A percentile compares a stretch with the other conserved stretches of the same genome.
phyloP scores from a whole-genome alignment of 192 early-diverging fungal species.

The Lunasporangiospora selenospora region DNA sequence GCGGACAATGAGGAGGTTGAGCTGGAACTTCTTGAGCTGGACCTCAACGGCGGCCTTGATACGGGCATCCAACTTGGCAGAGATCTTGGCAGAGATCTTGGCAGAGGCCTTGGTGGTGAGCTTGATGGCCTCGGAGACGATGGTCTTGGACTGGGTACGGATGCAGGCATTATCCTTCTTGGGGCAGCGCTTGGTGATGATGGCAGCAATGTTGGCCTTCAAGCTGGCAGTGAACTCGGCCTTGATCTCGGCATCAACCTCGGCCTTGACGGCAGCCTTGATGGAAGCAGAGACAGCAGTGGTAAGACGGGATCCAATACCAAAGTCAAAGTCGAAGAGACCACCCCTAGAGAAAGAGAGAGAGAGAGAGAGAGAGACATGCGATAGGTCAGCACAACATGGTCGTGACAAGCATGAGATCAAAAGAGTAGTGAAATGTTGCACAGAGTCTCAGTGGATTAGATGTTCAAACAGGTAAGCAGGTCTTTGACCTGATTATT shows the following conservation, averaged over 20 bases:
- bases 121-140: constrained; percentile 35
- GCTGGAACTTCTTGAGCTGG: constrained; percentile 45
- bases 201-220: constrained; percentile 38
- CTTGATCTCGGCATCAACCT: constrained; percentile 43
- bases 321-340: constrained; percentile 35
- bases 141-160: constrained; percentile 31
- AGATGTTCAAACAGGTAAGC: too few species aligned
- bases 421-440: too few species aligned
- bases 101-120: constrained; percentile 44
- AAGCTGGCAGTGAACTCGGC: constrained; percentile 37
- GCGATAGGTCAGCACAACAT: too few species aligned
- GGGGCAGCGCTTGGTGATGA: constrained; percentile 43
- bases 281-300: constrained; percentile 33
- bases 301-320: constrained; percentile 35
- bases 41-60: constrained; percentile 39
- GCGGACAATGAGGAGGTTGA: constrained; percentile 45
- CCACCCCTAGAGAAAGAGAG: constrained; percentile 7
- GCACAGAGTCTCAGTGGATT: too few species aligned
- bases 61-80: constrained; percentile 25
- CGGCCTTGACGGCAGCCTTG: constrained; percentile 46
- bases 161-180: constrained; percentile 36
- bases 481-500: too few species aligned
- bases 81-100: constrained; percentile 30
- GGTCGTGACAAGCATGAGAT: too few species aligned
- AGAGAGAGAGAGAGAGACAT: too few species aligned